phyloP scores from a whole-genome alignment of 2,329 filamentous ascomycete genomes.

The Tothia fuscella region DNA sequence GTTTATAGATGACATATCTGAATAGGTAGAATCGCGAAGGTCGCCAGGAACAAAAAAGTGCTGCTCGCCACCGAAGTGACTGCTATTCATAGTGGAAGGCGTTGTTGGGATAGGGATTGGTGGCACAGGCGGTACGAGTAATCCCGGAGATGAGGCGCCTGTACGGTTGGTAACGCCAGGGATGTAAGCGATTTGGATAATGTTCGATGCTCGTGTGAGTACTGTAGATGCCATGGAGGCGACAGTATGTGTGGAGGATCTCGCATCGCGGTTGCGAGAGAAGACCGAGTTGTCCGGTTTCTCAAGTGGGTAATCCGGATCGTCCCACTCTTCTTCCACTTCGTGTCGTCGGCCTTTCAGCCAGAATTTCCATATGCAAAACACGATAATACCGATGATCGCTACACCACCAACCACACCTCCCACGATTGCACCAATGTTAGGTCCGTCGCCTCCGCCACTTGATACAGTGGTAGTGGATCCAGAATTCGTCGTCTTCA shows the following conservation, averaged over 20 bases:
- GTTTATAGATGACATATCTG: slow-evolving; percentile 49
- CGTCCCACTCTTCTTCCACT: slow-evolving; percentile 41
- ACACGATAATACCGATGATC: slow-evolving; percentile 62
- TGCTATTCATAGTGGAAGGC: slow-evolving; percentile 45
- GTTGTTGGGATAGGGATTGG: slow-evolving; percentile 60
- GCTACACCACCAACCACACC: slow-evolving; percentile 77
- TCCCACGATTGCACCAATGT: slow-evolving; percentile 76
- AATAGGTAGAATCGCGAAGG: slow-evolving; percentile 83
- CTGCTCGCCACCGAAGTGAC: slow-evolving; percentile 55
- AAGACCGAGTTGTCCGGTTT: slow-evolving; percentile 49
- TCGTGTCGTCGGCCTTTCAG: slow-evolving; percentile 67
- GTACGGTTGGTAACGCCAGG: slow-evolving; percentile 92
- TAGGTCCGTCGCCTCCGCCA: slow-evolving; percentile 38
- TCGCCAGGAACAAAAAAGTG: slow-evolving; percentile 91
- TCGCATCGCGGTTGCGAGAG: slow-evolving; percentile 43
- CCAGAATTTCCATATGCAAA: slow-evolving; percentile 77
- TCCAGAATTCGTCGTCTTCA: slow-evolving; percentile 29
- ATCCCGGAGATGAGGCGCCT: slow-evolving; percentile 57
- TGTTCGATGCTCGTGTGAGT: slow-evolving; percentile 89
- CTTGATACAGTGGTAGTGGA: slow-evolving; percentile 22
- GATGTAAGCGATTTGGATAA: slow-evolving; percentile 98
- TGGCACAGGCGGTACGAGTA: slow-evolving; percentile 83
- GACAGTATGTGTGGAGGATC: slow-evolving; percentile 74
- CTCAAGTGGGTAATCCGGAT: slow-evolving; percentile 40
- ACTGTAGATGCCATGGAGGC: slow-evolving; percentile 91